A percentile compares a stretch with the other conserved stretches of the same genome.
Conservation (phyloP, 345 rosid species). For the Turnera subulata region DNA sequence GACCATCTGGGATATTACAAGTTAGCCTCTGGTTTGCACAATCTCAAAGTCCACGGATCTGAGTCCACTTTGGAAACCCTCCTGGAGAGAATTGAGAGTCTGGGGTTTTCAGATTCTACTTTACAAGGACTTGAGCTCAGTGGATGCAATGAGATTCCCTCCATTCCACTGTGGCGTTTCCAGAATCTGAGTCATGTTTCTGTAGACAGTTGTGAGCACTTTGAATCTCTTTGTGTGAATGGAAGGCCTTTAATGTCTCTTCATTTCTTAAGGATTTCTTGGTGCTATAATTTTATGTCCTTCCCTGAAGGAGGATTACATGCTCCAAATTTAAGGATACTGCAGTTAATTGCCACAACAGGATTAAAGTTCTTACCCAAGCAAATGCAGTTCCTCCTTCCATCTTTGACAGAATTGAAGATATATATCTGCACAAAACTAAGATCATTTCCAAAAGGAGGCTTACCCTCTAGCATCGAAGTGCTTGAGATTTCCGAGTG, state of each 20-base stretch:
- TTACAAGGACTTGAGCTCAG: constrained; percentile 3
- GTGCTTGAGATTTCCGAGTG: too few species aligned
- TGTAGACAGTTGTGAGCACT: constrained; percentile 5
- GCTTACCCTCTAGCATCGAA: too few species aligned
- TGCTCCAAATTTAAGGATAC: constrained; percentile 11
- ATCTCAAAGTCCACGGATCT: not conserved
- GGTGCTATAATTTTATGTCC: not conserved
- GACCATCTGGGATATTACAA: too few species aligned
- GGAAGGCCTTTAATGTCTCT: not conserved
- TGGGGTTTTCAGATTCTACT: not conserved
- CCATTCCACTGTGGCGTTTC: constrained; percentile 14
- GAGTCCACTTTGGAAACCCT: constrained; percentile 6
- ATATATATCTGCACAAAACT: constrained; percentile 7
- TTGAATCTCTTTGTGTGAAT: too few species aligned
- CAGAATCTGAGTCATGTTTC: constrained; percentile 2
- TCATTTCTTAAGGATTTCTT: not conserved
- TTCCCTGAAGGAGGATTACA: constrained; percentile 14
- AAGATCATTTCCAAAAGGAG: constrained; percentile 11
- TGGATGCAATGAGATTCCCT: too few species aligned
- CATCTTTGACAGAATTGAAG: constrained; percentile 3
- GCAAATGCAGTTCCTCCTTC: constrained; percentile 11
- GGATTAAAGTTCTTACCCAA: constrained; percentile 12
- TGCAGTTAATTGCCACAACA: not conserved
- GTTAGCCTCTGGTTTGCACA: too few species aligned
- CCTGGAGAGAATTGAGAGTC: not conserved